A percentile compares a stretch with the other conserved stretches of the same genome.
Conservation (phyloP, 805 yeast genomes). For the Hanseniaspora mollemarum region DNA sequence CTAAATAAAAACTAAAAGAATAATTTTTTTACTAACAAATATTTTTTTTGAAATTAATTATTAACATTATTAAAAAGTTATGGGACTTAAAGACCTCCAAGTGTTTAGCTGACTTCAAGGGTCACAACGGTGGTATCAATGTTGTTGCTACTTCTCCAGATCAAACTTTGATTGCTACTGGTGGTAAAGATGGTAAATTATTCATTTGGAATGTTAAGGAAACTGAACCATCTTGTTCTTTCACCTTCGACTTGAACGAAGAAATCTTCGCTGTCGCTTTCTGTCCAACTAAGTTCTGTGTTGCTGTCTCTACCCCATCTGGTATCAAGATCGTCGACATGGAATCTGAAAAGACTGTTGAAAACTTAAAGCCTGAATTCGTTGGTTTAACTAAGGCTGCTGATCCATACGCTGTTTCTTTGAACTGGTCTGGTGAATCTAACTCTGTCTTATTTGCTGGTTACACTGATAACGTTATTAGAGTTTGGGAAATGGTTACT, state of each 20-base stretch:
- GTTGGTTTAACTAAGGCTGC: constrained; percentile 77
- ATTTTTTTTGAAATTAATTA: not conserved
- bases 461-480: constrained; percentile 98
- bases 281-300: constrained; percentile 99
- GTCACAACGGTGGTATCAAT: constrained; percentile 98
- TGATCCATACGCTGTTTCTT: constrained; percentile 96
- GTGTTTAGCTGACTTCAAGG: constrained; percentile 90
- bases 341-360: constrained; percentile 86
- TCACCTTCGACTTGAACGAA: constrained; percentile 89
- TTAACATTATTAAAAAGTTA: constrained; percentile 42
- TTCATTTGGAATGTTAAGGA: constrained; percentile 94
- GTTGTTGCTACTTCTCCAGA: constrained; percentile 97
- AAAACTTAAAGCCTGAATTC: constrained; percentile 96
- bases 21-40: constrained; percentile 36
- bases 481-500: constrained; percentile 99
- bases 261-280: constrained; percentile 97
- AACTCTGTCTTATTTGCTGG: constrained; percentile 94
- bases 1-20: not conserved
- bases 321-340: constrained; percentile 97
- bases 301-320: constrained; percentile 97
- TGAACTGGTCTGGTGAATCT: constrained; percentile 99
- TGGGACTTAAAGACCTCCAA: constrained; percentile 84
- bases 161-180: constrained; percentile 98
- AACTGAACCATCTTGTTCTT: constrained; percentile 54
- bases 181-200: constrained; percentile 98